Conservation (phyloP, 805 yeast species). For the Saccharomycopsis sp. region DNA sequence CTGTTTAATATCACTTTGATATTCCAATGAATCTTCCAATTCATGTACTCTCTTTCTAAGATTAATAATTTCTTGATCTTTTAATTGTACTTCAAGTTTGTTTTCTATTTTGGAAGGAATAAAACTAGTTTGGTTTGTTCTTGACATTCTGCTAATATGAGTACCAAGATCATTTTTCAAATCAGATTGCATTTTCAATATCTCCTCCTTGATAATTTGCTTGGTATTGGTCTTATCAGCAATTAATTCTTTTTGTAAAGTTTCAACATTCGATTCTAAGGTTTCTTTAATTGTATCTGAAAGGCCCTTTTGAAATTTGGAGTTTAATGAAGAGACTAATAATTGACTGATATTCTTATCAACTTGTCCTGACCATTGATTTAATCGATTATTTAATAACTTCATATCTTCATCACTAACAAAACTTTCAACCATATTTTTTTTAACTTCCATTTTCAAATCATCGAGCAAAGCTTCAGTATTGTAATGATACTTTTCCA, state of each 20-base stretch:
- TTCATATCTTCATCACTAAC: conserved; percentile 9
- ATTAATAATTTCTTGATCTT: neutral
- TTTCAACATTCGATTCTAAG: neutral
- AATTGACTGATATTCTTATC: conserved; percentile 17
- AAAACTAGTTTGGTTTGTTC: neutral
- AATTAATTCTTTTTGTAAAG: conserved; percentile 3
- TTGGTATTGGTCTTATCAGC: neutral
- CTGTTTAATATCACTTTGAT: neutral
- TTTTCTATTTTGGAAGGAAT: conserved; percentile 2
- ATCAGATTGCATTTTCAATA: conserved; percentile 1
- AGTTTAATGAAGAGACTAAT: conserved; percentile 10
- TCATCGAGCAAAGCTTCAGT: neutral
- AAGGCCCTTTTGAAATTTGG: conserved; percentile 11
- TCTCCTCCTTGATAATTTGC: conserved; percentile 4
- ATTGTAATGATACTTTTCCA: neutral
- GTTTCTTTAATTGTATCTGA: conserved; percentile 10
- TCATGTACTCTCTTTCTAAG: neutral
- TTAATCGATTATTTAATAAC: conserved; percentile 8
- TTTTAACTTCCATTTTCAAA: conserved; percentile 4
- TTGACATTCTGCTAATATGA: neutral
- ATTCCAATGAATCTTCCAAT: neutral
- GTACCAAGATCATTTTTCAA: neutral
- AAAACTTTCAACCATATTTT: conserved; percentile 8
- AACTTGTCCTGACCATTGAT: conserved; percentile 12
- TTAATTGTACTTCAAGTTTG: neutral